phyloP scores from a whole-genome alignment of 495 filamentous ascomycete species.

The Penicillium malachiteum region DNA sequence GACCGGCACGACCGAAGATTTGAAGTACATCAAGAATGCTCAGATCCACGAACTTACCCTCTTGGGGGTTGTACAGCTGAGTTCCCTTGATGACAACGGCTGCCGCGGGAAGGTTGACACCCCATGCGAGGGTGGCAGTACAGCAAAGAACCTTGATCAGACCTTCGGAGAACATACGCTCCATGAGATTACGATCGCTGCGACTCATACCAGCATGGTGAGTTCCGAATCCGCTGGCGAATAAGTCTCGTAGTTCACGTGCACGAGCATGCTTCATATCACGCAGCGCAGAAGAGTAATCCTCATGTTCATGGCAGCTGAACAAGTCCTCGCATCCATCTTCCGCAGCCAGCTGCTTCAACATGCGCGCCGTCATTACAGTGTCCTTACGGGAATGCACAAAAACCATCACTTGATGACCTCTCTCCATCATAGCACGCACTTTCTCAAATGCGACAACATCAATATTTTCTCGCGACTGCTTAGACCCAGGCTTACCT shows the following conservation, averaged over 20 bases:
- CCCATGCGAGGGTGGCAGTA: conserved; percentile 96
- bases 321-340: conserved; percentile 75
- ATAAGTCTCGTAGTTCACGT: conserved; percentile 80
- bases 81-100: conserved; percentile 96
- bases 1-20: conserved; percentile 97
- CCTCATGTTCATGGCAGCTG: conserved; percentile 62
- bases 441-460: conserved; percentile 87
- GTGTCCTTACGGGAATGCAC: conserved; percentile 97
- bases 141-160: conserved; percentile 95
- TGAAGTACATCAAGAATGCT: conserved; percentile 97
- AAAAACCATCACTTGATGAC: conserved; percentile 98
- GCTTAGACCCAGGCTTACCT: conserved; percentile 77
- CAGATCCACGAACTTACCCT: conserved; percentile 94
- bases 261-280: conserved; percentile 83
- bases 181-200: conserved; percentile 89
- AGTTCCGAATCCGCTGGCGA: conserved; percentile 86
- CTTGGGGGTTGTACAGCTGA: conserved; percentile 91
- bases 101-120: conserved; percentile 92
- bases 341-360: conserved; percentile 84
- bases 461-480: conserved; percentile 86
- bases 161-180: conserved; percentile 83
- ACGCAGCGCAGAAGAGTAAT: conserved; percentile 68
- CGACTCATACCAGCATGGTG: conserved; percentile 96
- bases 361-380: conserved; percentile 76
- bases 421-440: conserved; percentile 80